Percentiles rank a stretch among this genome's conserved stretches.
These are phyloP conservation scores for Lactarius hengduanensis DNA, from an alignment of 768 basidiomycete genomes.

Conservation along the genomic window DNA sequence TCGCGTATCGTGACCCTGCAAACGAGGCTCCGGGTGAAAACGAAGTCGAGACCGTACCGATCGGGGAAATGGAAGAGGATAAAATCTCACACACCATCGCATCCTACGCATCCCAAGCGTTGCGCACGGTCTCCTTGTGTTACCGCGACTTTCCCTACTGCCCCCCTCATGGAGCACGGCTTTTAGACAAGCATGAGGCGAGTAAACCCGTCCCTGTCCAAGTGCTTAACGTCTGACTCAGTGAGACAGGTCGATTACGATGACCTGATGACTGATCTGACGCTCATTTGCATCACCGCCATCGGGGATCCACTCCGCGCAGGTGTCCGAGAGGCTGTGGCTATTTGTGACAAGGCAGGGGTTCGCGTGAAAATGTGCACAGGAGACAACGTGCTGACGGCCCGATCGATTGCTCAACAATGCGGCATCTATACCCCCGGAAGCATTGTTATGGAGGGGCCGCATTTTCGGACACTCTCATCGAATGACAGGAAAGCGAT, in stretches of 20 bases:
- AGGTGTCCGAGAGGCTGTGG: too few species aligned
- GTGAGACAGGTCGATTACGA: too few species aligned
- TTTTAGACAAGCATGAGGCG: too few species aligned
- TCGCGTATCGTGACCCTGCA: slow-evolving; percentile 47
- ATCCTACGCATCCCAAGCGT: slow-evolving; percentile 95
- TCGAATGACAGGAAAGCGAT: slow-evolving; percentile 73
- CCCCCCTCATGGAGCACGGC: slow-evolving; percentile 71
- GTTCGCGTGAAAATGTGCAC: slow-evolving; percentile 52
- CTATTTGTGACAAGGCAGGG: slow-evolving; percentile 83
- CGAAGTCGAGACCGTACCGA: slow-evolving; percentile 54
- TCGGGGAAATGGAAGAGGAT: slow-evolving; percentile 65
- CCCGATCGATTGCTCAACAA: slow-evolving; percentile 91
- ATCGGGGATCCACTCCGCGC: too few species aligned
- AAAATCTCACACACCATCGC: slow-evolving; percentile 94
- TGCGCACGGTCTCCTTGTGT: slow-evolving; percentile 92
- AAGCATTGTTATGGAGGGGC: slow-evolving; percentile 96
- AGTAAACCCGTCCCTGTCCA: too few species aligned
- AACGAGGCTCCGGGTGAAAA: slow-evolving; percentile 29
- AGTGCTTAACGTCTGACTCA: too few species aligned
- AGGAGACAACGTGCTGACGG: slow-evolving; percentile 93
- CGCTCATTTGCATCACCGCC: too few species aligned
- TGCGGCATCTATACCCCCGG: slow-evolving; percentile 94
- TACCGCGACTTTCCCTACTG: slow-evolving; percentile 84
- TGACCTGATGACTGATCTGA: too few species aligned
- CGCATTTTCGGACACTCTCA: slow-evolving; percentile 39